Evolutionary conservation across 2,329 filamentous ascomycete genomes (phyloP), one percentile per base, ranked within the genome.

Genomic region (Onygena corvina): DNA sequence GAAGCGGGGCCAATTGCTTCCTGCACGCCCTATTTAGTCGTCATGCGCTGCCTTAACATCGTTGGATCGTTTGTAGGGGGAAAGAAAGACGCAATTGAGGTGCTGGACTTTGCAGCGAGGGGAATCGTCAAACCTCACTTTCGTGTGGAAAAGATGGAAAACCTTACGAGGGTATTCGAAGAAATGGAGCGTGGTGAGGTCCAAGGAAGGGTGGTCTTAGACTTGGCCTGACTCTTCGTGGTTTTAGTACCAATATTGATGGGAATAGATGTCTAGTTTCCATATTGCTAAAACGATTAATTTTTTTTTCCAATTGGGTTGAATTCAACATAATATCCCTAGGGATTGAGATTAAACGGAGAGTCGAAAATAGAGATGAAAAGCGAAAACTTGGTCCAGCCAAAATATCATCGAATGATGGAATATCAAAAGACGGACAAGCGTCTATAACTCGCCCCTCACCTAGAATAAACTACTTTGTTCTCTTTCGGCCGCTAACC

Each of bases 61-160:
- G 67, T 71, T 3, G 73, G 72, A 3, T 71, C 68, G 7, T 67
- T 71, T 0, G 73, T 76, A 11, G 74, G 75, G 0, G 76, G 71
- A 47, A 65, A 71, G 35, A 62, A 65, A 47, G 74, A 77, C 25
- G 73, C 74, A 8, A 64, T 71, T 45, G 71, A 75, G 56, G 65
- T 67, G 6, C 53, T 75, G 53, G 67, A 74, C 4, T 67, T 74
- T 61, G 72, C 70, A 5, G 66, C 68, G 8, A 61, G 72, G 18
- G 71, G 72, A 2, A 57, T 74, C 14, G 65, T 75, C 47, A 71
- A 71, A 56, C 64, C 69, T 34, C 67, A 69, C 55, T 60, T 68
- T 49, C 61, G 65, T 42, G 59, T 62, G n/a, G 68, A 72, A 59
- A 71, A 71, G 57, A 69, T 74, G 70, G 67, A 69, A 3, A 65